Base-by-base conservation (phyloP, 2,329 filamentous ascomycete genomes). In the Ophiostoma quercus region DNA sequence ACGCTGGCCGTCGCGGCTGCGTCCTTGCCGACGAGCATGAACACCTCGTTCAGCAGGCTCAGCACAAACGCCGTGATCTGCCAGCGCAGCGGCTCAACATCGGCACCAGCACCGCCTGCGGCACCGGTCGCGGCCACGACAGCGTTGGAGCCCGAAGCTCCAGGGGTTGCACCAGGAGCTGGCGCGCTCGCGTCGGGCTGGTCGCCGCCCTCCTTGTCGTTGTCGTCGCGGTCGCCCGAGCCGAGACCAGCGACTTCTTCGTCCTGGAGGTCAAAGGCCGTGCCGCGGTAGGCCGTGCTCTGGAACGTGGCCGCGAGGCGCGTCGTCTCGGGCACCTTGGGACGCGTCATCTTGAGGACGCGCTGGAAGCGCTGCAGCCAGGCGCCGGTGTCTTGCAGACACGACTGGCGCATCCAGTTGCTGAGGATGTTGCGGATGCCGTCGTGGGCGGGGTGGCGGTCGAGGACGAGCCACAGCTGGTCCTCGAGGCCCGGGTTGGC, bases 161-260 rank as follows among this genome's bases (percentile, higher is more conserved):
- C 69, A 0, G 57, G n/a, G n/a, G n/a, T n/a, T n/a, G 57, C 68
- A 11, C 12, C 34, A 9, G 43, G 57, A 4, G 60, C 51, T 1
- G 57, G 12, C 1, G 37, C 67, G 12, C 54, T 62, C 78, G 7
- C 78, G 77, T 69, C 67, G 22, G 62, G 25, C 29, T 37, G 29
- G 3, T 67, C 63, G 5, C 69, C 68, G 34, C 47, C 67, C 22
- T 68, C 79, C 65, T 88, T 87, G 54, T 85, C 84, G 67, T 90
- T 85, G 4, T 79, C 82, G 29, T 86, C 86, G 6, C 80, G 82
- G 3, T 82, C 85, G 34, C 88, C 89, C 37, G 84, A 84, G 1
- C 90, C 88, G 76, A 99, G 98, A 0, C 95, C 95, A 68, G 95
- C 95, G 47, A 97, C 94, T 78, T 99, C 96, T 77, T 99, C 95